A percentile compares a stretch with the other conserved stretches of the same genome.
These are phyloP conservation scores for Terana coerulea DNA, from an alignment of 768 basidiomycete genomes.

Conservation along the genomic window DNA sequence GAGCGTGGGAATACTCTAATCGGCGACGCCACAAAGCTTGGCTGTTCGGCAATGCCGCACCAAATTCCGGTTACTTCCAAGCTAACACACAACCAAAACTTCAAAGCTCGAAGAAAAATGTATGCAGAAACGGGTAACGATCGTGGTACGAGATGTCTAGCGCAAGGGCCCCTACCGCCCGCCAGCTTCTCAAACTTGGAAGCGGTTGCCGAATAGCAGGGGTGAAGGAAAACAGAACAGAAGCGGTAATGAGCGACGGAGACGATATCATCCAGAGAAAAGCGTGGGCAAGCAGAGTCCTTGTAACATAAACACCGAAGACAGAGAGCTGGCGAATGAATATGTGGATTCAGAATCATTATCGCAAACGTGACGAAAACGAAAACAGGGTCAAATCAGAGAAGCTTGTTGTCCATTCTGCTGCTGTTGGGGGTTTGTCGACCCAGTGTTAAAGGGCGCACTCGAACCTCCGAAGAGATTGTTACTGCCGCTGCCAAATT, in stretches of 20 bases:
- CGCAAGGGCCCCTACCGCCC: background rate
- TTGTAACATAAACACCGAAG: background rate
- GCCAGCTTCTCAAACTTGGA: no score
- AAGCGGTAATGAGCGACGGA: background rate
- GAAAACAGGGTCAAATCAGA: conserved; percentile 39
- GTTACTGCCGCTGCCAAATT: conserved; percentile 10
- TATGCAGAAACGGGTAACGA: background rate
- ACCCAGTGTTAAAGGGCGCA: conserved; percentile 9
- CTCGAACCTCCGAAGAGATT: conserved; percentile 19
- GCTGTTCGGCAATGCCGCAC: no score
- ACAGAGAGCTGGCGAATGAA: no score
- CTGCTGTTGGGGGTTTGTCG: conserved; percentile 26
- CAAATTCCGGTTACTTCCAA: no score
- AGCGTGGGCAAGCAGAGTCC: background rate
- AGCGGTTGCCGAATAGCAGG: no score
- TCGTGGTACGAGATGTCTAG: background rate
- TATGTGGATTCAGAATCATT: no score
- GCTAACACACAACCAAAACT: no score
- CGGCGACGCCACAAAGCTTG: no score
- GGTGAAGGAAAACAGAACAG: background rate
- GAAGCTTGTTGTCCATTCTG: conserved; percentile 40
- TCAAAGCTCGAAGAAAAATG: no score
- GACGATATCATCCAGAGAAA: background rate
- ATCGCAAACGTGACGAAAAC: conserved; percentile 4
- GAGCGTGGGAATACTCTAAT: no score